A percentile compares a stretch with the other conserved stretches of the same genome.
Conservation (phyloP, 768 basidiomycete species). For the Serendipita sp. region DNA sequence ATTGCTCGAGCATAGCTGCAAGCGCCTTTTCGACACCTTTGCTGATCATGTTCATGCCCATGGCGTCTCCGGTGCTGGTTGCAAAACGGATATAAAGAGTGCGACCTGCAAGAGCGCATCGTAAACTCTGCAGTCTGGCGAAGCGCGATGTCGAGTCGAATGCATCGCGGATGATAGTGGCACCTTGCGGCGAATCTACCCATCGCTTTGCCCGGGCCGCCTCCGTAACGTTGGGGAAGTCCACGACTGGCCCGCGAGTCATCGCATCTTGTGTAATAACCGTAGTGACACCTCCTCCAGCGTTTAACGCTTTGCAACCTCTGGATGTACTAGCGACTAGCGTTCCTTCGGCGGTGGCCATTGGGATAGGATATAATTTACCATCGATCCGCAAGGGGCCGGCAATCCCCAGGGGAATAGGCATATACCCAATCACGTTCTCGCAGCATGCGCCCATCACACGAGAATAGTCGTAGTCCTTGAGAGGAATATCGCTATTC, state of each 20-base stretch:
- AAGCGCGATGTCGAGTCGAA: conserved; percentile 94
- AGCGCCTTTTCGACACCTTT: conserved; percentile 96
- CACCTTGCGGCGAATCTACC: conserved; percentile 73
- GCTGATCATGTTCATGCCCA: conserved; percentile 99
- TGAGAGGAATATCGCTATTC: conserved; percentile 61
- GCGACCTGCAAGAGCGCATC: conserved; percentile 82
- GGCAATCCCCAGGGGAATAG: conserved; percentile 88
- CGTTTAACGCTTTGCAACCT: conserved; percentile 94
- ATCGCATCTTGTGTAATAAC: conserved; percentile 86
- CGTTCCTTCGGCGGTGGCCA: conserved; percentile 99
- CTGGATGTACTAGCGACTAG: conserved; percentile 94
- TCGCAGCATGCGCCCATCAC: conserved; percentile 97
- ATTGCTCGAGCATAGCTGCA: conserved; percentile 55
- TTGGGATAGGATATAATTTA: conserved; percentile 71
- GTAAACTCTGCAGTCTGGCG: conserved; percentile 68
- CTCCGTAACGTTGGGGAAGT: conserved; percentile 67
- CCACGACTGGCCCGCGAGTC: conserved; percentile 98
- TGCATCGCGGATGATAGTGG: conserved; percentile 53
- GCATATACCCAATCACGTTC: conserved; percentile 95
- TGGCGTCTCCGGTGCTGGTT: conserved; percentile 90
- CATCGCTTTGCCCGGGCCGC: conserved; percentile 78
- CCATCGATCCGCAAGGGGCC: conserved; percentile 90
- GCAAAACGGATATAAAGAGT: conserved; percentile 88
- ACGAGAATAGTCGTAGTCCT: conserved; percentile 80
- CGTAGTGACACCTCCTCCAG: conserved; percentile 87